Evolutionary conservation across 139 green algal genomes (phyloP).

Genomic region (Chlamydomonas incerta): DNA sequence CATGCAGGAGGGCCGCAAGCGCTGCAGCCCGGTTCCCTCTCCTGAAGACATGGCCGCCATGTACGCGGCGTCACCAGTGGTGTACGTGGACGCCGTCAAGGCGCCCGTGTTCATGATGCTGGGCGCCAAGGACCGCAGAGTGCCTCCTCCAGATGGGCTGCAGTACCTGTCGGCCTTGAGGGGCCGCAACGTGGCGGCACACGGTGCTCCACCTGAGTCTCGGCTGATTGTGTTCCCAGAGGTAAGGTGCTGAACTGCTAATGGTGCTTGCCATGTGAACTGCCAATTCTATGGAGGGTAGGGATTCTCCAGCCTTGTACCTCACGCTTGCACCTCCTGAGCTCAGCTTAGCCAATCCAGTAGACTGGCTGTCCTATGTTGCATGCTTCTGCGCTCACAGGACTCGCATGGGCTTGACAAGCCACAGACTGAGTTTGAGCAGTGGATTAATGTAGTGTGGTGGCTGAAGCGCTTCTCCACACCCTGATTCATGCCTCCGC

Average conservation of each 20-base stretch:
- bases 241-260: too few relatives aligned
- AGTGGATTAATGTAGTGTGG: constrained; percentile 75
- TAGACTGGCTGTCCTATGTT: too few relatives aligned
- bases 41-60: constrained; percentile 78
- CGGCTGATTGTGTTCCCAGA: constrained; percentile 80
- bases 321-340: too few relatives aligned
- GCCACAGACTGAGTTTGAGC: constrained; percentile 93
- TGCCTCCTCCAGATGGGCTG: constrained; percentile 73
- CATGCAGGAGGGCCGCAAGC: constrained; percentile 63
- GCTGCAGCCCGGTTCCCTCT: constrained; percentile 58
- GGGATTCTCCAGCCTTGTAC: too few relatives aligned
- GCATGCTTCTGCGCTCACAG: constrained; percentile 37
- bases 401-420: constrained; percentile 90
- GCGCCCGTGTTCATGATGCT: constrained; percentile 91
- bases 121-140: constrained; percentile 79
- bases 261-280: too few relatives aligned
- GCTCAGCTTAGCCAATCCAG: too few relatives aligned
- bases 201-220: constrained; percentile 13
- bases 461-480: constrained; percentile 66
- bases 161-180: constrained; percentile 79
- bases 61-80: constrained; percentile 72
- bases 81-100: constrained; percentile 68
- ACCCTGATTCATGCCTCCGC: too few relatives aligned
- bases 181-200: constrained; percentile 49
- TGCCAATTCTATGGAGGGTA: too few relatives aligned